Evolutionary conservation across 257 asterid genomes (phyloP), one percentile per base, ranked within the genome.

Genomic region (Coffea canephora): DNA sequence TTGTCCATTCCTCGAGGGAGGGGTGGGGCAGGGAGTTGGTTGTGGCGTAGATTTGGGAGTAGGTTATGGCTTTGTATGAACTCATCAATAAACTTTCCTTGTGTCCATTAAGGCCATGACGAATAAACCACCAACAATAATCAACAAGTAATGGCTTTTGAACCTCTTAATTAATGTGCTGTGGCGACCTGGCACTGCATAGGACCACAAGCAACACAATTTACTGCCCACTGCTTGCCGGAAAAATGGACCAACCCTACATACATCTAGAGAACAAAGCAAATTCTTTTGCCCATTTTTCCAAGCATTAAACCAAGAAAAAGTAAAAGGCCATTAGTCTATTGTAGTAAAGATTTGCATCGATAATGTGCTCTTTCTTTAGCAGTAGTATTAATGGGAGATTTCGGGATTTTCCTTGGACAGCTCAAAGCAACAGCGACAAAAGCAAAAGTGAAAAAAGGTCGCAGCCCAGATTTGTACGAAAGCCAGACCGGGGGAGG

Each of bases 361-460:
- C 77, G 77, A 73, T 9, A 71, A 61, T 10, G 23, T 45, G 8
- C 46, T 36, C 70, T 59, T 10, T 62, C 4, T 50, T 27, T 75
- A 27, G 78, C 69, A 80, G 79, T 39, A 80, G 79, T 39, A 73
- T 23, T 73, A 69, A 39, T 39, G 73, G 72, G 57, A 70, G 57
- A 31, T 15, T 77, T 77, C 21, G 69, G 18, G 12, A 5, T 8
- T 61, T 27, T 6, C 31, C 46, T 65, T 59, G 74, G 77, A 73
- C 74, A 73, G 59, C 82, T 64, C 82, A 73, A 71, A 72, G 82
- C 79, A 82, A 31, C 74, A 25, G 80, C 3, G 71, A 52, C 9
- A 74, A 57, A 80, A 74, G 80, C 80, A 61, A 83, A 52, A 83
- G 78, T 69, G 73, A 69, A 74, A 78, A 73, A 31, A 31, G 34